Conservation (phyloP, 352 stramenopile genomes). For the Phytophthora chlamydospora region DNA sequence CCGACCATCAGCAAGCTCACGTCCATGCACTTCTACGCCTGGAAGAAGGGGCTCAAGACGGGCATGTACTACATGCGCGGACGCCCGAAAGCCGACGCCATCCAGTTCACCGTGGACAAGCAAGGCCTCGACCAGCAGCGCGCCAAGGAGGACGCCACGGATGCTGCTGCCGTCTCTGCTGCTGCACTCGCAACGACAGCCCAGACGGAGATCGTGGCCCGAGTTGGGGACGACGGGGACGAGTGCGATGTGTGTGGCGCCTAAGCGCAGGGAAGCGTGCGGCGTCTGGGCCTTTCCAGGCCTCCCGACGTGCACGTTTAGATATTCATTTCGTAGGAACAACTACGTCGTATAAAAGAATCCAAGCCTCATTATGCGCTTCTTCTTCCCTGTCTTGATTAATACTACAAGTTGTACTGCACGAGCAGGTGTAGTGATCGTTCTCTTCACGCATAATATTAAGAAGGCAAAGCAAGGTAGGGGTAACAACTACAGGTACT, state of each 20-base stretch:
- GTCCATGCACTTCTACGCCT: constrained; percentile 99
- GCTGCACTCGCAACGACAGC: constrained; percentile 6
- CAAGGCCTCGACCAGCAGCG: constrained; percentile 71
- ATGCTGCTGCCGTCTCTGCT: not conserved
- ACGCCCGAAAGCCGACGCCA: constrained; percentile 98
- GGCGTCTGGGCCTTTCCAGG: constrained; percentile 1
- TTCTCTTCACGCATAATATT: no score
- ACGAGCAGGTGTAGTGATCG: no score
- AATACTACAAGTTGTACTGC: no score
- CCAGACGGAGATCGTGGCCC: constrained; percentile 46
- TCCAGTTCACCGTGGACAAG: constrained; percentile 99
- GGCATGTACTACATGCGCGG: constrained; percentile 99
- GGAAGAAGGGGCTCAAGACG: constrained; percentile 99
- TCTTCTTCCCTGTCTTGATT: no score
- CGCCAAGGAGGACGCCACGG: constrained; percentile 31
- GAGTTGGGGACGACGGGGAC: constrained; percentile 67
- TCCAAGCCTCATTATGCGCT: constrained; percentile 10
- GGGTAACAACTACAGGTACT: not conserved
- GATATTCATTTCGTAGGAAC: constrained; percentile 26
- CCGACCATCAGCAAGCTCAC: constrained; percentile 98
- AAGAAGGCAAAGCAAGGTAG: no score
- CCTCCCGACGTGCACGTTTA: constrained; percentile 2
- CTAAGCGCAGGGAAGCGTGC: constrained; percentile 33
- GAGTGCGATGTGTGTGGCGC: constrained; percentile 83
- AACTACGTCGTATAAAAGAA: constrained; percentile 20